Percentiles rank a stretch among this genome's conserved stretches.
phyloP scores from a whole-genome alignment of 495 filamentous ascomycete species.

The Daldinia decipiens region DNA sequence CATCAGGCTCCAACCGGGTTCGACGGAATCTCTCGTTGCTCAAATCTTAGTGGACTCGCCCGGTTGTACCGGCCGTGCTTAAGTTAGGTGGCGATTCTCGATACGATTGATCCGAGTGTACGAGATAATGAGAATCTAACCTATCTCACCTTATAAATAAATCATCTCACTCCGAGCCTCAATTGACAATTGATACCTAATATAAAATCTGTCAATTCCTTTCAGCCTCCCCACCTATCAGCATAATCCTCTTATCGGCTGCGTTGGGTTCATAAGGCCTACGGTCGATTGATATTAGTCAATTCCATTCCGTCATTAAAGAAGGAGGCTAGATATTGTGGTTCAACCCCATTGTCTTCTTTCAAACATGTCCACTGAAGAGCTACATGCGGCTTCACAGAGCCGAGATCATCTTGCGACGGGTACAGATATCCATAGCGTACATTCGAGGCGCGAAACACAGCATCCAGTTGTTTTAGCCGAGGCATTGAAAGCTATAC shows the following conservation, averaged over 20 bases:
- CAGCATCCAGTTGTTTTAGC: constrained; percentile 29
- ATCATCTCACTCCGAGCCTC: constrained; percentile 8
- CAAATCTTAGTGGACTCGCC: constrained; percentile 11
- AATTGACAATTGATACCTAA: constrained; percentile 8
- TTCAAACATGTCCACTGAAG: constrained; percentile 24
- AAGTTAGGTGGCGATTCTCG: constrained; percentile 30
- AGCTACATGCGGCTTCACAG: constrained; percentile 1
- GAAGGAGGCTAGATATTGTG: not conserved
- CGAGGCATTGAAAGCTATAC: constrained; percentile 35
- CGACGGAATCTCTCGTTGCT: constrained; percentile 22
- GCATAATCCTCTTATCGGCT: constrained; percentile 1
- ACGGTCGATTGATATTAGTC: constrained; percentile 5
- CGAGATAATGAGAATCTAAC: constrained; percentile 21
- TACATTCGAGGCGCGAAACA: constrained; percentile 25
- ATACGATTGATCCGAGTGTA: constrained; percentile 29
- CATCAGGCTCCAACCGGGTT: constrained; percentile 24
- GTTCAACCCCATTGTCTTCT: constrained; percentile 1
- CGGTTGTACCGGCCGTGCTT: constrained; percentile 31
- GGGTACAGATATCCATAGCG: not conserved
- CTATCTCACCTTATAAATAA: constrained; percentile 23
- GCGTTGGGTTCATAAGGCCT: not conserved
- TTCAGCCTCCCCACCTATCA: constrained; percentile 2
- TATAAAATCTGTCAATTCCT: constrained; percentile 1
- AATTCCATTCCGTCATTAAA: not conserved
- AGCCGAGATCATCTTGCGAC: not conserved